Evolutionary conservation across 129 eudicot species (phyloP).

Genomic region (Flaveria linearis): DNA sequence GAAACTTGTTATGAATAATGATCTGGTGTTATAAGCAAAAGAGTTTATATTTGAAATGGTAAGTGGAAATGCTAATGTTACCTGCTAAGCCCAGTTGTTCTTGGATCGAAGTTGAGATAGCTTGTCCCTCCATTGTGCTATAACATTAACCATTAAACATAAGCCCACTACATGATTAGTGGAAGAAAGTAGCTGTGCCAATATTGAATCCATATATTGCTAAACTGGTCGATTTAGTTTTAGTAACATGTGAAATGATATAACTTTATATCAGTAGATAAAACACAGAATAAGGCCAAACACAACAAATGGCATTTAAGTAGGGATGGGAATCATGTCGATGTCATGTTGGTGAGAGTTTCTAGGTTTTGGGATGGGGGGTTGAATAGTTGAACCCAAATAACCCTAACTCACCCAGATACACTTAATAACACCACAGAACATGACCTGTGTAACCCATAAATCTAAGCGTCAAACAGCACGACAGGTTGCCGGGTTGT

Average conservation of each 20-base stretch:
- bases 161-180: not conserved
- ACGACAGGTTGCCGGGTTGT: not conserved
- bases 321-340: not conserved
- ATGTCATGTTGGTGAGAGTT: not conserved
- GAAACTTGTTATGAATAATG: not conserved
- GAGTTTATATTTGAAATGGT: not conserved
- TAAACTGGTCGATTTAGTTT: not conserved
- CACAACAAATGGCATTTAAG: not conserved
- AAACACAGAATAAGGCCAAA: not conserved
- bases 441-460: not conserved
- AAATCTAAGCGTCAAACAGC: not conserved
- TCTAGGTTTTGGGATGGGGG: not conserved
- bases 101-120: slow-evolving; percentile 78
- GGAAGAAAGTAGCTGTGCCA: not conserved
- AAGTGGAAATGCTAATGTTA: slow-evolving; percentile 8
- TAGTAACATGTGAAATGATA: not conserved
- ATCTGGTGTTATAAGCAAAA: not conserved
- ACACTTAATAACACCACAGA: not conserved
- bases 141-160: slow-evolving; percentile 13
- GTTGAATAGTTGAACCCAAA: not conserved
- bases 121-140: slow-evolving; percentile 85
- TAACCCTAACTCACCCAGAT: not conserved
- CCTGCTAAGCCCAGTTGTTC: slow-evolving; percentile 77
- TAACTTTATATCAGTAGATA: not conserved
- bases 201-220: not conserved